phyloP scores from a whole-genome alignment of 495 filamentous ascomycete species.

The Cenococcum geophilum region DNA sequence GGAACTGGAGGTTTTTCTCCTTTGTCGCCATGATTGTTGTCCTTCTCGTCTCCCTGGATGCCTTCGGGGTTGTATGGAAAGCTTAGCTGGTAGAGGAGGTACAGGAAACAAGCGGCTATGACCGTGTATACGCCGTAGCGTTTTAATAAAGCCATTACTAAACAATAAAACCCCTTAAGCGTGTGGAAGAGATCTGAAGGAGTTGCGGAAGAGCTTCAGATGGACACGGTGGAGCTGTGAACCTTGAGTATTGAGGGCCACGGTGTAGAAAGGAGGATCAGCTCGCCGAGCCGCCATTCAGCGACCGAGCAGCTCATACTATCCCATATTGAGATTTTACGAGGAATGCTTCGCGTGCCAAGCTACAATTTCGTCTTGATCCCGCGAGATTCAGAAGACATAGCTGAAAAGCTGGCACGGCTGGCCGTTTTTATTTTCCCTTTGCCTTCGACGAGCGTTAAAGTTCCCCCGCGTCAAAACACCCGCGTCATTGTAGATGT shows the following conservation, averaged over 20 bases:
- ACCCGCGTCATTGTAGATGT: too few species aligned
- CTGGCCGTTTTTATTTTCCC: too few species aligned
- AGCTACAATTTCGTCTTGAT: too few species aligned
- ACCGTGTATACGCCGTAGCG: conserved; percentile 22
- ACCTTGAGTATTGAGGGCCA: neutral
- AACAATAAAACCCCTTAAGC: neutral
- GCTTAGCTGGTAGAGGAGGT: conserved; percentile 22
- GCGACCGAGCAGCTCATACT: too few species aligned
- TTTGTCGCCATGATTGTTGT: neutral
- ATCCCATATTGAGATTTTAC: too few species aligned
- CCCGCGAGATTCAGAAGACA: too few species aligned
- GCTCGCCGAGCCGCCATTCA: neutral
- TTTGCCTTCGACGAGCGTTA: too few species aligned
- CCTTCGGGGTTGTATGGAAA: conserved; percentile 18
- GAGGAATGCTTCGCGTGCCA: too few species aligned
- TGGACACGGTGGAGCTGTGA: neutral
- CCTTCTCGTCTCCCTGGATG: neutral
- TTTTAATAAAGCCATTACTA: conserved; percentile 23
- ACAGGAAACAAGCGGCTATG: conserved; percentile 21
- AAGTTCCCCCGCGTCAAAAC: too few species aligned
- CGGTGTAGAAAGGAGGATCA: neutral
- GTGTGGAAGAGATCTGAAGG: neutral
- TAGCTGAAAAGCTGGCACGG: too few species aligned
- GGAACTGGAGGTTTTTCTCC: neutral
- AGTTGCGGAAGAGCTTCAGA: neutral